Percentiles rank a stretch among this genome's conserved stretches.
Conservation (phyloP, 1,139 yeast species). For the Casaregolazyma lundiana region DNA sequence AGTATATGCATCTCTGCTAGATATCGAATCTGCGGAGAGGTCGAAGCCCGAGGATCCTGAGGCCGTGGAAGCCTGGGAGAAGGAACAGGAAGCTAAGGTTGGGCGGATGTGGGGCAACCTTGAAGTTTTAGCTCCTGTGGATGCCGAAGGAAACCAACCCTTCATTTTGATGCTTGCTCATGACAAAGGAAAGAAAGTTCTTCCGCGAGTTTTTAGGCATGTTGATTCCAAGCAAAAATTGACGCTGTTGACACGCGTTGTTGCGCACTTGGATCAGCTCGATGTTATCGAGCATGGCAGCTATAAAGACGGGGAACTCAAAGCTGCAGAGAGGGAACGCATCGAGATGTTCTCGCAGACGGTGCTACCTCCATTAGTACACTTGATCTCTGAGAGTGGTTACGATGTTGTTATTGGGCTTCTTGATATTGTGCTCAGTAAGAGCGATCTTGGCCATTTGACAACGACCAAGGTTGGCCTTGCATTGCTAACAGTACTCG, state of each 20-base stretch:
- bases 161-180: slow-evolving; percentile 80
- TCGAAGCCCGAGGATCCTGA: slow-evolving; percentile 39
- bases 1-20: slow-evolving; percentile 72
- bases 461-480: slow-evolving; percentile 83
- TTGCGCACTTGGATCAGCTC: slow-evolving; percentile 77
- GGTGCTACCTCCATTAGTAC: slow-evolving; percentile 79
- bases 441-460: slow-evolving; percentile 51
- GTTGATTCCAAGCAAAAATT: slow-evolving; percentile 72
- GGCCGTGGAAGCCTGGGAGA: slow-evolving; percentile 43
- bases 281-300: slow-evolving; percentile 77
- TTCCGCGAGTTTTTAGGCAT: slow-evolving; percentile 85
- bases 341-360: slow-evolving; percentile 79
- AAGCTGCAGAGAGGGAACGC: slow-evolving; percentile 51
- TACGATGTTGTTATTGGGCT: slow-evolving; percentile 82
- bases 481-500: slow-evolving; percentile 78
- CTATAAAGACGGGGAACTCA: slow-evolving; percentile 52
- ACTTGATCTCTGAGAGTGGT: slow-evolving; percentile 77
- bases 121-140: slow-evolving; percentile 55
- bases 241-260: slow-evolving; percentile 71
- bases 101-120: slow-evolving; percentile 68
- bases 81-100: slow-evolving; percentile 28
- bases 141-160: slow-evolving; percentile 52
- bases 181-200: slow-evolving; percentile 83
- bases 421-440: slow-evolving; percentile 65
- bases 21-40: slow-evolving; percentile 80